phyloP scores from a whole-genome alignment of 352 stramenopile genomes.

The Phytophthora cryptogea region DNA sequence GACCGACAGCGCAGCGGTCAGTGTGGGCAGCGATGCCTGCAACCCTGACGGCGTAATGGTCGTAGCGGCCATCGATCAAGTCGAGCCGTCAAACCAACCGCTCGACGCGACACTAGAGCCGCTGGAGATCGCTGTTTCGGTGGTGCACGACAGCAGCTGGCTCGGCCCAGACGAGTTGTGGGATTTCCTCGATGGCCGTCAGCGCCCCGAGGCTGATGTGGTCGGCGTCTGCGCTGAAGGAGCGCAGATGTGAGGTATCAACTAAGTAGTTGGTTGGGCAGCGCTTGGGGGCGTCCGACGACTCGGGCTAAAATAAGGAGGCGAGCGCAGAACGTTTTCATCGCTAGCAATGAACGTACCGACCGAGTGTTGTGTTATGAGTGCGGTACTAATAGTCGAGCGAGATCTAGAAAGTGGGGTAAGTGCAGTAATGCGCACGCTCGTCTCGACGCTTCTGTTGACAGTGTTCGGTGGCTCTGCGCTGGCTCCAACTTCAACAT shows the following conservation, averaged over 20 bases:
- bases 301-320: background rate
- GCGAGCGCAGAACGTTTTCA: slow-evolving; percentile 12
- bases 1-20: slow-evolving; percentile 1
- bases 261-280: slow-evolving; percentile 14
- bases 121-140: slow-evolving; percentile 24
- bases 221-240: slow-evolving; percentile 2
- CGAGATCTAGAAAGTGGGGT: too few species aligned
- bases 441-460: slow-evolving; percentile 10
- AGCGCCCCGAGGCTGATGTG: slow-evolving; percentile 9
- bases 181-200: slow-evolving; percentile 20
- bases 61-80: slow-evolving; percentile 4
- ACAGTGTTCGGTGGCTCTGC: slow-evolving; percentile 8
- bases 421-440: too few species aligned
- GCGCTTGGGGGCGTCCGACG: slow-evolving; percentile 3
- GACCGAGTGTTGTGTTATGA: too few species aligned
- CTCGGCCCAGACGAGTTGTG: slow-evolving; percentile 22
- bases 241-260: slow-evolving; percentile 1
- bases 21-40: slow-evolving; percentile 10
- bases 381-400: too few species aligned
- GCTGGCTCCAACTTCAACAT: slow-evolving; percentile 33
- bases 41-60: slow-evolving; percentile 12
- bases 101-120: slow-evolving; percentile 20
- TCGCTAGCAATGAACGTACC: too few species aligned
- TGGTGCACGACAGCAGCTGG: slow-evolving; percentile 25
- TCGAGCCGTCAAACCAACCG: slow-evolving; percentile 2